Base-by-base conservation (phyloP, 2,329 filamentous ascomycete species). In the Phoma sp. region DNA sequence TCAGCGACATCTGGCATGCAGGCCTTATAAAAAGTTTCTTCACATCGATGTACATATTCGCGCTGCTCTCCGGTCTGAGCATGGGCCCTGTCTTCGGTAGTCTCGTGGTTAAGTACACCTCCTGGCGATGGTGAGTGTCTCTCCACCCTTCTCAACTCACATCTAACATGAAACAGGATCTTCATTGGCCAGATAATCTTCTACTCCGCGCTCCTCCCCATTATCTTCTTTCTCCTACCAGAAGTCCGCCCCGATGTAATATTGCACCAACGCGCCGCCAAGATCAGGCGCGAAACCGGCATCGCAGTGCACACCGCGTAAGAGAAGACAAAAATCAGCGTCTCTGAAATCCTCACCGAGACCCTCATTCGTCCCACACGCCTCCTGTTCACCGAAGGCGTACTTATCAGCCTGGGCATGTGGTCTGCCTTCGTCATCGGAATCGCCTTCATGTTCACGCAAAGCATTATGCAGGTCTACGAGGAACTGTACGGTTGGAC, bases 361-460 rank as follows among this genome's bases (percentile, higher is more conserved):
- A 77, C 76, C 0, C 73, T 79, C 30, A 66, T 70, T 32, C 66
- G 71, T 1, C 72, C 72, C 7, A 62, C 69, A 0, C 72, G 73
- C 30, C 76, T 82, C 62, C 74, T 82, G 4, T 73, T 69, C 59
- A 83, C 80, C 1, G 81, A 83, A 66, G 76, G 76, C 3, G 80
- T 83, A 0, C 76, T 83, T 2, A 73, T 81, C 34, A 74, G 74
- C 39, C 76, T 78, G 39, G 80, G 79, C 1, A 52, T 83, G 15
- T 82, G 79, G 79, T 80, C 77, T 7, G 76, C 77, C 14, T 79
- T 82, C 51, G 74, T 74, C 52, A 72, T 79, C 42, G 78, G 78
- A n/a, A 77, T 74, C 2, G 74, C 80, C 17, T 82, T 79, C 64
- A 74, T 82, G 57, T 81, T 80, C 65, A 82, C 80, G 0, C 80